Evolutionary conservation across 2,329 filamentous ascomycete genomes (phyloP).

Genomic region (Atkinsonella hypoxylon): DNA sequence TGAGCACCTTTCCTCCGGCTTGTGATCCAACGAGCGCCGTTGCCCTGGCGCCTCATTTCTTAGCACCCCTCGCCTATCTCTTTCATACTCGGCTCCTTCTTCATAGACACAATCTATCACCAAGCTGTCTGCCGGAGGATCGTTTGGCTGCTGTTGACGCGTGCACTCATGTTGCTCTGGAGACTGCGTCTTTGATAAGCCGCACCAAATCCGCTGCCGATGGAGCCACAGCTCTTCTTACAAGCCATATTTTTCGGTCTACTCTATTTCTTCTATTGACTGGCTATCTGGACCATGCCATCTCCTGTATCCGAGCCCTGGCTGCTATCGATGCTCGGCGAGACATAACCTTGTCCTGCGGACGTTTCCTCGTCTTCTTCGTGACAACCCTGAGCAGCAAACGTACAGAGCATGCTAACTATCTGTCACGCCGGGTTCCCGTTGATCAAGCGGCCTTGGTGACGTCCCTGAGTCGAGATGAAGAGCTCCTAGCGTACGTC

Average conservation of each 20-base stretch:
- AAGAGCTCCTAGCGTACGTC: constrained; percentile 78
- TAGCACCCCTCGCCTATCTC: constrained; percentile 66
- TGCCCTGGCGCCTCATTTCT: constrained; percentile 58
- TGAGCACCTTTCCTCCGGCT: constrained; percentile 61
- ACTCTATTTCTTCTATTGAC: constrained; percentile 67
- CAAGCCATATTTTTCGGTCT: constrained; percentile 79
- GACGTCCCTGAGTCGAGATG: constrained; percentile 43
- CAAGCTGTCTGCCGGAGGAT: constrained; percentile 52
- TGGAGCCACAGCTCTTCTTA: constrained; percentile 62
- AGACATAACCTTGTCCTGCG: constrained; percentile 65
- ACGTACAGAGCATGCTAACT: constrained; percentile 31
- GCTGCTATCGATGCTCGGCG: constrained; percentile 59
- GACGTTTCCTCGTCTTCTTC: constrained; percentile 74
- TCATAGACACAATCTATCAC: constrained; percentile 78
- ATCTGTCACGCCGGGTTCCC: constrained; percentile 23
- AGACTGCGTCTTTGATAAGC: constrained; percentile 66
- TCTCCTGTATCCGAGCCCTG: constrained; percentile 60
- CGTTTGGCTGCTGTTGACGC: constrained; percentile 63
- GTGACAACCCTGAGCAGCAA: constrained; percentile 51
- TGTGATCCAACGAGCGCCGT: constrained; percentile 57
- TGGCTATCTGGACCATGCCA: constrained; percentile 59
- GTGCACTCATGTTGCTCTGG: constrained; percentile 61
- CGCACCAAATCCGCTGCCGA: constrained; percentile 52
- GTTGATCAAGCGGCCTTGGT: constrained; percentile 21
- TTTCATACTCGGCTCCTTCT: constrained; percentile 76